Base-by-base conservation (phyloP, 441 rosid genomes). In the Flueggea neowawraea region DNA sequence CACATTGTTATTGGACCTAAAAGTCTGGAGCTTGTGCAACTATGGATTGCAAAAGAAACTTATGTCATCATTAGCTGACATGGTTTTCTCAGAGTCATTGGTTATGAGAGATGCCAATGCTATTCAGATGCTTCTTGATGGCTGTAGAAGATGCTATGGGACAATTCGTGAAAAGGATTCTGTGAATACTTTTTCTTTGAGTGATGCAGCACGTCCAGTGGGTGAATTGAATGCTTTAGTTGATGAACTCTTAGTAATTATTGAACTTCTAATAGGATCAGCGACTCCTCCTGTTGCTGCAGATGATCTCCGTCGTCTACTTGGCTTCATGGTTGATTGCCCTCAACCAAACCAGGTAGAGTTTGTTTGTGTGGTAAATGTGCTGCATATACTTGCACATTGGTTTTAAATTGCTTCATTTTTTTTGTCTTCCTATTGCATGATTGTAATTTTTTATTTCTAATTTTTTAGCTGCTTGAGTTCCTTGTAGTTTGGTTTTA, bases 111-210 rank as follows among this genome's bases (percentile, higher is more conserved):
- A 92, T 78, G 98, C 98, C 45, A 90, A 90, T 73, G 99, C 99
- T 74, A 89, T 96, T 74, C 99, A 96, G 74, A 78, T 92, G 94
- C 98, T 96, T 80, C 94, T 96, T 70, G 99, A 96, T 85, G 96
- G 97, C 74, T 90, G 99, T 82, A 86, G 99, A 89, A 90, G 85
- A 77, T 96, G 99, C 83, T 96, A 90, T 75, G 93, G 99, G 99
- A 84, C 82, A 68, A 71, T 84, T 69, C 80, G 75, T 58, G 98
- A 96, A 75, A 87, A 85, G 81, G 95, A 87, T 71, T 92, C 97
- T 10, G 83, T 83, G 58, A 69, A 79, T 63, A 75, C 86, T n/a
- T 92, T 86, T 75, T 84, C 86, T 54, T 65, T 76, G 58, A 80
- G 86, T 45, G 78, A 79, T 74, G 82, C 71, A 73, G 72, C 70